Conservation (phyloP, 2,329 filamentous ascomycete species). For the Colletotrichum acutatum region DNA sequence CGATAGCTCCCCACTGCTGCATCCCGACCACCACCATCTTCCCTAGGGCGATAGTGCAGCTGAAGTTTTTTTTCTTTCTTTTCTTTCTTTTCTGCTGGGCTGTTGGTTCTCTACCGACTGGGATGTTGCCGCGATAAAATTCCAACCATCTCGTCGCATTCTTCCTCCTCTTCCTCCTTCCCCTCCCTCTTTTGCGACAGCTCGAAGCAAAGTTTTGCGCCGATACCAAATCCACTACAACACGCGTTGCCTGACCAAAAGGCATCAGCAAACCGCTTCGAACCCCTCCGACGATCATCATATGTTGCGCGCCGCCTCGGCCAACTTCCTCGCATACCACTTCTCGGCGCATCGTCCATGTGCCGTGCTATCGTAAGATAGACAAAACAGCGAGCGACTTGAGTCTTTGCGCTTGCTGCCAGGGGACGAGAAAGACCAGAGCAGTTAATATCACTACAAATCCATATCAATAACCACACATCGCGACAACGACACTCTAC, state of each 20-base stretch:
- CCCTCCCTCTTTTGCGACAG: constrained; percentile 3
- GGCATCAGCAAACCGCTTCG: background rate
- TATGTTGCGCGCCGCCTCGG: constrained; percentile 27
- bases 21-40: background rate
- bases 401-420: constrained; percentile 74
- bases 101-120: background rate
- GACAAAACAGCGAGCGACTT: constrained; percentile 68
- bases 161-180: background rate
- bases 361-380: constrained; percentile 53
- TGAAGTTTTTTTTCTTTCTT: constrained; percentile 22
- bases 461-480: background rate
- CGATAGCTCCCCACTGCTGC: constrained; percentile 25
- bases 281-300: constrained; percentile 7
- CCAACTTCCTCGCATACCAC: constrained; percentile 33
- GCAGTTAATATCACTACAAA: constrained; percentile 13
- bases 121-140: constrained; percentile 28
- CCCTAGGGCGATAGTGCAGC: constrained; percentile 16
- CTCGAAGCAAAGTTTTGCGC: constrained; percentile 12
- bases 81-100: background rate
- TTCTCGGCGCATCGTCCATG: constrained; percentile 55
- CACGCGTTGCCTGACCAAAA: constrained; percentile 1
- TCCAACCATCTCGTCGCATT: background rate
- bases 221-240: background rate
- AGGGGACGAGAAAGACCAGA: constrained; percentile 68
- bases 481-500: background rate